Evolutionary conservation across 768 basidiomycete genomes (phyloP).

Genomic region (Hericium rajendrae): DNA sequence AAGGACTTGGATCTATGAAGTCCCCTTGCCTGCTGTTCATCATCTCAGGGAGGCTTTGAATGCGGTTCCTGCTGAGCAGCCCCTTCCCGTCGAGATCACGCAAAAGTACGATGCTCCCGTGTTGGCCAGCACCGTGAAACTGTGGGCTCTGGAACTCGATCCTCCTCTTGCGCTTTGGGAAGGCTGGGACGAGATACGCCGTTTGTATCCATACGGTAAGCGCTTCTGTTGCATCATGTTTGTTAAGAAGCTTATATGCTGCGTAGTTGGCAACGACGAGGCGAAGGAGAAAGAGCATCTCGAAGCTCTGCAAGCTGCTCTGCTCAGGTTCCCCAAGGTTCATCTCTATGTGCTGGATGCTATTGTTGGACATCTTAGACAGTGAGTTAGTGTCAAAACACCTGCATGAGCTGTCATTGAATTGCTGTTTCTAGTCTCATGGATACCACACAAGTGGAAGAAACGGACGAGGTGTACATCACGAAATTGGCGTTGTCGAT

Average conservation of each 20-base stretch:
- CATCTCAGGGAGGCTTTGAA: conserved; percentile 82
- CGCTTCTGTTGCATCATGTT: background rate
- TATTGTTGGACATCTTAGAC: conserved; percentile 65
- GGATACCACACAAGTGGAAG: conserved; percentile 56
- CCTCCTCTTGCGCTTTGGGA: conserved; percentile 81
- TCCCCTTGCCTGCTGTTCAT: conserved; percentile 74
- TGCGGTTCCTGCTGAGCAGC: conserved; percentile 44
- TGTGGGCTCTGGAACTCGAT: conserved; percentile 88
- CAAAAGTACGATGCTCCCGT: conserved; percentile 78
- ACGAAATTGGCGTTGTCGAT: conserved; percentile 83
- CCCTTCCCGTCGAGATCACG: conserved; percentile 45
- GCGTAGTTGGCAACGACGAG: conserved; percentile 43
- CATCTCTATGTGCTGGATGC: conserved; percentile 76
- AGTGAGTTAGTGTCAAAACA: conserved; percentile 25
- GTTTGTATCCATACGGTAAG: conserved; percentile 67
- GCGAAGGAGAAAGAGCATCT: conserved; percentile 48
- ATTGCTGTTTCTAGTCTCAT: conserved; percentile 44
- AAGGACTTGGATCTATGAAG: conserved; percentile 92
- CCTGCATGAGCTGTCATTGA: background rate
- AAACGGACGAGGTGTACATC: conserved; percentile 70
- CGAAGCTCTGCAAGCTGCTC: conserved; percentile 47
- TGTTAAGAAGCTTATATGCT: conserved; percentile 16
- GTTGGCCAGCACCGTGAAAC: conserved; percentile 74
- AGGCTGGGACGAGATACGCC: conserved; percentile 85
- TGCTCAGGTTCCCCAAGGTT: conserved; percentile 67